Conservation (phyloP, 306 rosid genomes). For the Inga oerstediana region DNA sequence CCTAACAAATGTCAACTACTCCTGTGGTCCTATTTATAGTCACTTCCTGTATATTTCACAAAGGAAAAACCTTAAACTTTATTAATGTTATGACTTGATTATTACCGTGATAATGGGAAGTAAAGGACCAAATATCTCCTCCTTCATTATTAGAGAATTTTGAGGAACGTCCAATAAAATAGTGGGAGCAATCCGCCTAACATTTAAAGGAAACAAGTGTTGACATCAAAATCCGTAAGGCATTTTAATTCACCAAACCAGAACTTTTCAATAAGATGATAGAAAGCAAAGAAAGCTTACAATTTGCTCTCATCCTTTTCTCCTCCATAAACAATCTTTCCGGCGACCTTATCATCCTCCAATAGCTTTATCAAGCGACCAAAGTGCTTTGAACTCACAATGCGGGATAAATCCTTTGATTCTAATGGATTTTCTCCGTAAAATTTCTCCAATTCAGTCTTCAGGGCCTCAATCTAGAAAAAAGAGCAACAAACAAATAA, state of each 20-base stretch:
- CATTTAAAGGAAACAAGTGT: constrained; percentile 29
- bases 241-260: constrained; percentile 23
- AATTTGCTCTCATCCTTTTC: constrained; percentile 70
- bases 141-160: constrained; percentile 81
- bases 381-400: constrained; percentile 84
- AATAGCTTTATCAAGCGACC: constrained; percentile 79
- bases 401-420: constrained; percentile 89
- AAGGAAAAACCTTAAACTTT: not conserved
- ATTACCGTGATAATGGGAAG: constrained; percentile 92
- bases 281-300: constrained; percentile 56
- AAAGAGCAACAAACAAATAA: constrained; percentile 32
- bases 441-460: constrained; percentile 71
- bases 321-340: constrained; percentile 87
- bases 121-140: constrained; percentile 96
- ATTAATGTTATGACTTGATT: constrained; percentile 16
- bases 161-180: constrained; percentile 80
- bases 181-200: constrained; percentile 91
- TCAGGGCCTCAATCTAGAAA: constrained; percentile 76
- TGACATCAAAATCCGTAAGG: constrained; percentile 17
- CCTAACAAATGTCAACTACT: not conserved
- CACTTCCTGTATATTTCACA: no score
- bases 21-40: no score
- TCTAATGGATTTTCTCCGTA: constrained; percentile 81
- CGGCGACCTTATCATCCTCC: constrained; percentile 89
- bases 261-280: not conserved